Conservation (phyloP, 2,329 filamentous ascomycete species). For the Pseudocercospora musae region DNA sequence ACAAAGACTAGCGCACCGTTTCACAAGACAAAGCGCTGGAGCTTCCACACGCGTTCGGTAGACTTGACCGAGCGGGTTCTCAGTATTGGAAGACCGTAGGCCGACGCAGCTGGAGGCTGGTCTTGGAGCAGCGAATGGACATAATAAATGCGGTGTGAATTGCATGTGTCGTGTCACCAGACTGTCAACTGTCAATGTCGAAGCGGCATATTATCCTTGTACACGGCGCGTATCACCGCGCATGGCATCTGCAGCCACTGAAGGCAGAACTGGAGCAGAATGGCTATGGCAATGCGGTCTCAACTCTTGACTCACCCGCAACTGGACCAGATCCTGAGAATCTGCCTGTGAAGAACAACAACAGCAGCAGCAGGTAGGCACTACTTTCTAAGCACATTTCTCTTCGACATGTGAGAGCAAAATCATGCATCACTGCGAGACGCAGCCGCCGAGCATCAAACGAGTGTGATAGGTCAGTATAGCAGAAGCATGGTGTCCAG, state of each 20-base stretch:
- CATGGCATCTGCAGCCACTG: conserved; percentile 17
- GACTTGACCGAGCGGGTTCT: not conserved
- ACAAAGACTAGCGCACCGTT: not conserved
- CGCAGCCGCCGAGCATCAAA: not conserved
- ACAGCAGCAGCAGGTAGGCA: not conserved
- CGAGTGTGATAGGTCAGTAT: not conserved
- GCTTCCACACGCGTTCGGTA: not conserved
- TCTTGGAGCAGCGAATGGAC: too few species aligned
- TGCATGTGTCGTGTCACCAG: not conserved
- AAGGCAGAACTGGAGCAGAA: conserved; percentile 11
- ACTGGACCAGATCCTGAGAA: conserved; percentile 1
- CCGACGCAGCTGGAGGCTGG: too few species aligned
- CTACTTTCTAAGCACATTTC: not conserved
- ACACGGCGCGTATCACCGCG: conserved; percentile 21
- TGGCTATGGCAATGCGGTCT: conserved; percentile 19
- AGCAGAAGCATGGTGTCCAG: not conserved
- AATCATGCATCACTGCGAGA: not conserved
- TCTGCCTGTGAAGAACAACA: not conserved
- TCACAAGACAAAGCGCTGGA: not conserved
- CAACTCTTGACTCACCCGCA: conserved; percentile 18
- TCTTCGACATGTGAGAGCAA: not conserved
- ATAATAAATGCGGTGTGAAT: not conserved
- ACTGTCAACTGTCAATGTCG: conserved; percentile 12
- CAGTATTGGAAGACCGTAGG: not conserved
- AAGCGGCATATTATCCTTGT: conserved; percentile 22